phyloP scores from a whole-genome alignment of 345 rosid species.

The Eucalyptus erythrocorys region DNA sequence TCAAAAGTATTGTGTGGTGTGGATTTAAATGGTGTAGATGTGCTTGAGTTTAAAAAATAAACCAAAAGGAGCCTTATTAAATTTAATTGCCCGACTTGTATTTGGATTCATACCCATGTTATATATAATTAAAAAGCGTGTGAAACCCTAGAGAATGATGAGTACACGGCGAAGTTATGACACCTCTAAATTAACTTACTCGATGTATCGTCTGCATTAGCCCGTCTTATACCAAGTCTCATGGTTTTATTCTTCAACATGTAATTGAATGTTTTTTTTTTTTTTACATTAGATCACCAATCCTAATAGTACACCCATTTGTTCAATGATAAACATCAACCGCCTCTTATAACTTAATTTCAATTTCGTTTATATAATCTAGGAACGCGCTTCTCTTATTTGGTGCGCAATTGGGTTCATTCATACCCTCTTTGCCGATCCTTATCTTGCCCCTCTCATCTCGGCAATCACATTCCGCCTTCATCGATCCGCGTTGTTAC shows the following conservation, averaged over 20 bases:
- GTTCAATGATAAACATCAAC: neutral
- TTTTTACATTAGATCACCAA: neutral
- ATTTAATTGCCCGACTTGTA: neutral
- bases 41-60: neutral
- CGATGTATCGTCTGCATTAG: neutral
- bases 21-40: neutral
- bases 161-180: neutral
- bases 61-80: neutral
- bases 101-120: neutral
- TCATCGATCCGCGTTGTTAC: neutral
- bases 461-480: neutral
- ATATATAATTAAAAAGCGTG: neutral
- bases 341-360: neutral
- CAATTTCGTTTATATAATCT: neutral
- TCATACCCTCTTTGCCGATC: neutral
- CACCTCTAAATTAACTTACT: neutral
- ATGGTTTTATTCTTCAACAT: neutral
- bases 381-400: neutral
- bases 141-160: neutral
- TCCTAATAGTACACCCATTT: neutral
- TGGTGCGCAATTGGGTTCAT: neutral
- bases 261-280: neutral
- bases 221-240: neutral
- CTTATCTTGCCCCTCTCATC: neutral
- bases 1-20: neutral